These are phyloP conservation scores for Cryptococcus sp. DNA, from an alignment of 1,284 basidiomycete species.

Conservation along the genomic window DNA sequence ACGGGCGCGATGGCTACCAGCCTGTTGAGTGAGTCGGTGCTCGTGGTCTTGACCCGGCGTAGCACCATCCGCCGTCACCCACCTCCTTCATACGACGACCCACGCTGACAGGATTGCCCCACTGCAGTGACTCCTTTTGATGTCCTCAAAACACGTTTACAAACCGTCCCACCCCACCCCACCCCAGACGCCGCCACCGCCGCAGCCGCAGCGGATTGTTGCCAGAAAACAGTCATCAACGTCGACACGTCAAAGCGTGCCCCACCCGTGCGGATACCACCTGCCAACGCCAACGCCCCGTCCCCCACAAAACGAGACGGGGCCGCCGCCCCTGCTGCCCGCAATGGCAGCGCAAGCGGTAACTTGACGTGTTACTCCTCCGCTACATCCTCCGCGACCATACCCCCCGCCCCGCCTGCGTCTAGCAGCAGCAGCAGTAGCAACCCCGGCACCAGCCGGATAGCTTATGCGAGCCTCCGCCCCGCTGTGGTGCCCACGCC, in stretches of 20 bases:
- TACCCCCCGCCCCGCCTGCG: constrained; percentile 6
- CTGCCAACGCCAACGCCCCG: constrained; percentile 2
- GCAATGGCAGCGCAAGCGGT: not conserved
- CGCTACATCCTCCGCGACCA: constrained; percentile 11
- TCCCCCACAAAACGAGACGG: not conserved
- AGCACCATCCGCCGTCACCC: not conserved
- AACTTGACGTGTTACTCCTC: constrained; percentile 25
- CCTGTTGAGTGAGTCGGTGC: constrained; percentile 43
- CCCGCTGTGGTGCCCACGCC: constrained; percentile 15
- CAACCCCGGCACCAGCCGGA: constrained; percentile 12
- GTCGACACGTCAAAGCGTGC: constrained; percentile 18
- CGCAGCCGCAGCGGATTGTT: not conserved
- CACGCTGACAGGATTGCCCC: not conserved
- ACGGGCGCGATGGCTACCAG: constrained; percentile 48
- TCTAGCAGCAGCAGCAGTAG: constrained; percentile 10
- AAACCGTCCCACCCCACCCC: constrained; percentile 44
- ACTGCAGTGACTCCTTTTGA: constrained; percentile 51
- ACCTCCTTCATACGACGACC: not conserved
- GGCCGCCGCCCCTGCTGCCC: not conserved
- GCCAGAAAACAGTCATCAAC: not conserved
- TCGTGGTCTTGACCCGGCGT: not conserved
- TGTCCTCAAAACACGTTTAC: constrained; percentile 51
- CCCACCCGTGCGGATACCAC: not conserved
- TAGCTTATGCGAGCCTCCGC: constrained; percentile 1
- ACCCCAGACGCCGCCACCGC: not conserved